Evolutionary conservation across 345 rosid genomes (phyloP), one percentile per base, ranked within the genome.

Genomic region (Gossypium mustelinum): DNA sequence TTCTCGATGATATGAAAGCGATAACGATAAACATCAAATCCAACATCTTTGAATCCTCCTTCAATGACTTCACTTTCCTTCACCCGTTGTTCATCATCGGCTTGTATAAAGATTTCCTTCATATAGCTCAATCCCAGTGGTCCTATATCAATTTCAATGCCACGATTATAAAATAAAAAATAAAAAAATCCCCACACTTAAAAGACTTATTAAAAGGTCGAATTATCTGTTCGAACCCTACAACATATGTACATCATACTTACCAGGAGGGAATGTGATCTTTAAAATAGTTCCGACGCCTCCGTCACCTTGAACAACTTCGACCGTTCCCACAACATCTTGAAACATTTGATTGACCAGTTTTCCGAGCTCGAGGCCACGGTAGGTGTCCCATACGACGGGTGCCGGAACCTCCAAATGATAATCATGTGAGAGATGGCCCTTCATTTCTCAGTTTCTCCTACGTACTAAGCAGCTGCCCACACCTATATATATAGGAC

Each of bases 61-160:
- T 81, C 84, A 4, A 80, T 67, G 0, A n/a, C 7, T 68, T 81
- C 84, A 4, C 81, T 60, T 73, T 76, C 84, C 69, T 84, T 84
- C 52, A 82, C 63, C 0, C 84, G 80, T 11, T 56, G 76, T 7
- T 82, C 82, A 17, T 84, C 82, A 34, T 84, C 85, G 68, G 73
- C 43, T 58, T 45, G 62, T 47, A 54, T 74, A 39, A 78, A 75
- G 17, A 45, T 57, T 78, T 84, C 87, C 64, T 70, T 84, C 76
- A 76, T 12, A 58, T 80, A 78, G 1, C 83, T 77, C 13, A 4
- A 24, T 25, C 84, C 84, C 18, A 81, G 79, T 2, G 72, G 72
- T 43, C 81, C 84, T 70, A 55, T 2, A 55, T 55, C 24, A 51
- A 51, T 51, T 51, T 51, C 39, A 34, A 34, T 34, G 6, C 39